Evolutionary conservation across 2,329 filamentous ascomycete genomes (phyloP).

Genomic region (Sporothrix humicola): DNA sequence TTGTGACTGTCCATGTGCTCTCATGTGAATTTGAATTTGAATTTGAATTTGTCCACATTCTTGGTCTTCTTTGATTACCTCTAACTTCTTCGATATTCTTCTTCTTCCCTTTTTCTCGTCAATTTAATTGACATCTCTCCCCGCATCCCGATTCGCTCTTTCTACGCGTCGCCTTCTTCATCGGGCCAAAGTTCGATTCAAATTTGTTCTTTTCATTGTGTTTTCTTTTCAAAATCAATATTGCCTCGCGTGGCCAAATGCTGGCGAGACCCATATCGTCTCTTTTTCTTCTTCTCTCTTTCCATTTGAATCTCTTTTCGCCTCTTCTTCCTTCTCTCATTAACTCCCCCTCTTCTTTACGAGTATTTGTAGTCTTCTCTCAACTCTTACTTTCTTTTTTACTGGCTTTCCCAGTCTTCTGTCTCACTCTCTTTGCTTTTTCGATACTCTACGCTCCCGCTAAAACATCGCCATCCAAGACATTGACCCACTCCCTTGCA

Average conservation of each 20-base stretch:
- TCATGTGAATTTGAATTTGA: background rate
- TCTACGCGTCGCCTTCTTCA: background rate
- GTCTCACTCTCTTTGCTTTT: background rate
- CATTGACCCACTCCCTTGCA: conserved; percentile 23
- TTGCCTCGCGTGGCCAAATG: conserved; percentile 5
- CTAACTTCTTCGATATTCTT: background rate
- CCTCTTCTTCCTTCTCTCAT: background rate
- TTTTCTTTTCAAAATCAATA: background rate
- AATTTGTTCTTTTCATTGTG: too few relatives aligned
- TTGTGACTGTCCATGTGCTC: background rate
- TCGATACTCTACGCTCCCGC: too few relatives aligned
- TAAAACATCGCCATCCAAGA: conserved; percentile 25
- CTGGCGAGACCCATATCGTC: background rate
- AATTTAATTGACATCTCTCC: background rate
- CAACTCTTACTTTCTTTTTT: background rate
- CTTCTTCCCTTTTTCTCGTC: background rate
- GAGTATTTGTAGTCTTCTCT: background rate
- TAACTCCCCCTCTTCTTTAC: background rate
- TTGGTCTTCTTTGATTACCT: background rate
- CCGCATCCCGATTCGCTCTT: background rate
- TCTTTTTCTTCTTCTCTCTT: background rate
- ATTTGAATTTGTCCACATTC: background rate
- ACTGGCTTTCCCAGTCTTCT: background rate
- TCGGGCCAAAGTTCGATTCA: background rate
- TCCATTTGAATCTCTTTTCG: background rate